Evolutionary conservation across 495 filamentous ascomycete species (phyloP), one percentile per base, ranked within the genome.

Genomic region (Margaritispora aquatica): DNA sequence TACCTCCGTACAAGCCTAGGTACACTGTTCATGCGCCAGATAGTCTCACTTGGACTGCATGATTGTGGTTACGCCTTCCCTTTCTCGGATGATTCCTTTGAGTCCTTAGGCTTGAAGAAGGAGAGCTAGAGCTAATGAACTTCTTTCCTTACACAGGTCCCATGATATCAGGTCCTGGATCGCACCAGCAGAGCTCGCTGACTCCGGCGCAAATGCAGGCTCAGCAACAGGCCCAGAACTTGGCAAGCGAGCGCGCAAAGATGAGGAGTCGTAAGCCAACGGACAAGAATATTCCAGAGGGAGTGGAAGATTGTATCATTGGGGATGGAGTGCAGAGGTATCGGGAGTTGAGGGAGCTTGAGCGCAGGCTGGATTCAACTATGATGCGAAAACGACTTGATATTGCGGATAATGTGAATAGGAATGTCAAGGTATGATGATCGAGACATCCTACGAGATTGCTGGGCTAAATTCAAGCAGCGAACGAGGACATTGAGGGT

Each of bases 341-440:
- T 73, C 83, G 83, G 66, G 80, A 84, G 54, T 74, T 97, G 61
- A 83, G 89, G 70, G 93, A 96, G 51, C 71, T 95, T 41, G 95
- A 99, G 80, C 83, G 91, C 69, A 83, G 84, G 55, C 77, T 97
- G 55, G 95, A 99, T 75, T 89, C 92, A 22, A 87, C 90, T n/a
- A 94, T 97, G 78, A 89, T 94, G 70, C 82, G 92, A 64, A 99
- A 97, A 77, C 80, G 91, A 60, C 73, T 97, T 60, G 94, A 99
- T 70, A 87, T 96, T 53, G 82, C 89, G 55, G 93, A 96, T 66
- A 85, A 87, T 17, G 82, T 93, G 34, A 89, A 83, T 70, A 83
- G 88, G 55, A 87, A 87, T 55, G 76, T 85, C 51, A 92, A 94
- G 80, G 81, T 84, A 51, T 27, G 27, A 36, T 54, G 2, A 62